Percentiles rank a stretch among this genome's conserved stretches.
Evolutionary conservation across 129 eudicot species (phyloP).

Genomic region (Rutidosis leptorrhynchoides): DNA sequence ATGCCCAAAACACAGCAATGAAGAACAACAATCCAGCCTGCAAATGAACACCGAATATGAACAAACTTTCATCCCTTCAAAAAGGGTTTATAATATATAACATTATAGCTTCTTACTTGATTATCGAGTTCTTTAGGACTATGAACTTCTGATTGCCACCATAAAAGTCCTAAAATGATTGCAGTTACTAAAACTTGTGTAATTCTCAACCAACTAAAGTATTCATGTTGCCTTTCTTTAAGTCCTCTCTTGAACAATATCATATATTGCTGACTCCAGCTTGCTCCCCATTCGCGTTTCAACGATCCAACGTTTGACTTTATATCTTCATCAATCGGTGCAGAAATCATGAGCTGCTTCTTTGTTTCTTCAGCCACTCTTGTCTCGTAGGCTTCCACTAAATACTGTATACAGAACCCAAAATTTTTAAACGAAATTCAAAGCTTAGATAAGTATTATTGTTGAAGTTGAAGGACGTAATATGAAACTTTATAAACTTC

Average conservation of each 20-base stretch:
- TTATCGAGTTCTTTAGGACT: slow-evolving; percentile 49
- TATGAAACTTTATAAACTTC: too few species aligned
- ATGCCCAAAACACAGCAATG: slow-evolving; percentile 91
- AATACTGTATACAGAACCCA: slow-evolving; percentile 46
- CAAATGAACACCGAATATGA: slow-evolving; percentile 11
- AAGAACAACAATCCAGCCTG: slow-evolving; percentile 92
- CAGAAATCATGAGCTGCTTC: slow-evolving; percentile 51
- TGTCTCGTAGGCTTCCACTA: slow-evolving; percentile 81
- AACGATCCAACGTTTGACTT: slow-evolving; percentile 35
- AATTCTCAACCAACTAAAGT: slow-evolving; percentile 48
- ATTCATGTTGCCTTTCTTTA: slow-evolving; percentile 50
- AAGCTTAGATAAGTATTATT: too few species aligned
- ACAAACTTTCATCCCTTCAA: not conserved
- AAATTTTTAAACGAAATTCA: not conserved
- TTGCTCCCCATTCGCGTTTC: slow-evolving; percentile 57
- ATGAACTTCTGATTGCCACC: slow-evolving; percentile 54
- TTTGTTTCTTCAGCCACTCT: slow-evolving; percentile 67
- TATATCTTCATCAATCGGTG: slow-evolving; percentile 52
- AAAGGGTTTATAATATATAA: not conserved
- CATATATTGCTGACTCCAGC: slow-evolving; percentile 42
- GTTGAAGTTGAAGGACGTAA: too few species aligned
- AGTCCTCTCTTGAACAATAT: slow-evolving; percentile 46
- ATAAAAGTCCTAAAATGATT: slow-evolving; percentile 45
- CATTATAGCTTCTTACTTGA: slow-evolving; percentile 58
- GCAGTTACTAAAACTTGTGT: slow-evolving; percentile 52